Evolutionary conservation across 306 rosid species (phyloP).

Genomic region (Cicer bijugum): DNA sequence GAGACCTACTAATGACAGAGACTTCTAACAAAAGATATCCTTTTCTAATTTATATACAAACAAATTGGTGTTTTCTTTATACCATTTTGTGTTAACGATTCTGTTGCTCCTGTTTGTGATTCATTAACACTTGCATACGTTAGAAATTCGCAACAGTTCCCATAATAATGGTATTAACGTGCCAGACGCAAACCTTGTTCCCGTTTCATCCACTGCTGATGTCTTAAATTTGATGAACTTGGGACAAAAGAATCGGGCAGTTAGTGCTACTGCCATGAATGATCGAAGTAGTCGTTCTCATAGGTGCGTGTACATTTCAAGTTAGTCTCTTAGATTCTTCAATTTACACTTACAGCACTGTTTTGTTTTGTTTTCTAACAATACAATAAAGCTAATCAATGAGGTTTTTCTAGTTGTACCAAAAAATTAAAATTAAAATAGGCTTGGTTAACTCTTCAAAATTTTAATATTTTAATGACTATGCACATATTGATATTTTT

Average conservation of each 20-base stretch:
- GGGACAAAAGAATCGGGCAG: constrained; percentile 85
- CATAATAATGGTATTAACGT: constrained; percentile 83
- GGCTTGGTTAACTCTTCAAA: not conserved
- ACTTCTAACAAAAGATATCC: constrained; percentile 80
- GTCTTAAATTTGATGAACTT: constrained; percentile 78
- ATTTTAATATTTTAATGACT: not conserved
- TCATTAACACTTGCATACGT: constrained; percentile 58
- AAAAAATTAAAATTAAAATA: not conserved
- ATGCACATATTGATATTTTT: not conserved
- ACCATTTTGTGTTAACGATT: constrained; percentile 23
- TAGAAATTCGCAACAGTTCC: constrained; percentile 86
- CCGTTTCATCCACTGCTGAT: constrained; percentile 77
- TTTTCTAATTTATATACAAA: constrained; percentile 46
- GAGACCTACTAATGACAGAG: constrained; percentile 60
- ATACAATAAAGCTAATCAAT: constrained; percentile 8
- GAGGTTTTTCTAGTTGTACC: not conserved
- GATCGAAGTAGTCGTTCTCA: constrained; percentile 95
- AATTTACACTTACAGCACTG: not conserved
- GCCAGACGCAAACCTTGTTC: constrained; percentile 84
- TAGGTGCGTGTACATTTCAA: constrained; percentile 54
- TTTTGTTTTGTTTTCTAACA: constrained; percentile 4
- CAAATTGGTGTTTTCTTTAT: constrained; percentile 4
- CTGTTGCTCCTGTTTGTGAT: constrained; percentile 38
- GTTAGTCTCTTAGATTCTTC: constrained; percentile 2
- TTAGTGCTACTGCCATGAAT: constrained; percentile 87